A percentile compares a stretch with the other conserved stretches of the same genome.
These are phyloP conservation scores for Podaxis carcinomalis DNA, from an alignment of 768 basidiomycete species.

Conservation along the genomic window DNA sequence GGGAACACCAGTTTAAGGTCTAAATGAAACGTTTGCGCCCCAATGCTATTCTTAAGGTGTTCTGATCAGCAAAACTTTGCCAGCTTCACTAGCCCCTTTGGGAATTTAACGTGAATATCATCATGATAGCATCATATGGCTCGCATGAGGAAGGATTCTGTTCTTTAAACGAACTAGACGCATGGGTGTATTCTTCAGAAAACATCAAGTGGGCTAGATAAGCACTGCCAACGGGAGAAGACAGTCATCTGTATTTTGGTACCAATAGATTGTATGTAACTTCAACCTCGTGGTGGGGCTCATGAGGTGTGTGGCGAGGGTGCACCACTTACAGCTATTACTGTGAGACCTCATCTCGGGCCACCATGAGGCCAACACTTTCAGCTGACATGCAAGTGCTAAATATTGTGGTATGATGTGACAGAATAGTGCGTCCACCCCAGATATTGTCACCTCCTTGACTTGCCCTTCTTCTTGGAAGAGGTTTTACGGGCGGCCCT, in stretches of 20 bases:
- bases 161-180: background rate
- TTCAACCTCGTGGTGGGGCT: background rate
- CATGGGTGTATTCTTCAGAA: background rate
- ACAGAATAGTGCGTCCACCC: background rate
- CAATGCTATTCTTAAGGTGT: background rate
- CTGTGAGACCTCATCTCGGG: background rate
- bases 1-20: background rate
- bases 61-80: background rate
- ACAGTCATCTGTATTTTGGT: background rate
- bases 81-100: background rate
- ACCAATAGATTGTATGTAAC: background rate
- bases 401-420: background rate
- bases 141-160: background rate
- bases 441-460: conserved; percentile 8
- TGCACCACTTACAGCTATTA: background rate
- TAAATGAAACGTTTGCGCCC: background rate
- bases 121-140: background rate
- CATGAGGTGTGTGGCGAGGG: background rate
- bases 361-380: background rate
- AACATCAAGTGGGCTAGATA: background rate
- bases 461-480: conserved; percentile 8
- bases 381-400: background rate
- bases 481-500: conserved; percentile 6
- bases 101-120: background rate
- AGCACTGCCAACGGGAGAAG: background rate